phyloP scores from a whole-genome alignment of 805 yeast genomes.

The Spathaspora gorwiae region DNA sequence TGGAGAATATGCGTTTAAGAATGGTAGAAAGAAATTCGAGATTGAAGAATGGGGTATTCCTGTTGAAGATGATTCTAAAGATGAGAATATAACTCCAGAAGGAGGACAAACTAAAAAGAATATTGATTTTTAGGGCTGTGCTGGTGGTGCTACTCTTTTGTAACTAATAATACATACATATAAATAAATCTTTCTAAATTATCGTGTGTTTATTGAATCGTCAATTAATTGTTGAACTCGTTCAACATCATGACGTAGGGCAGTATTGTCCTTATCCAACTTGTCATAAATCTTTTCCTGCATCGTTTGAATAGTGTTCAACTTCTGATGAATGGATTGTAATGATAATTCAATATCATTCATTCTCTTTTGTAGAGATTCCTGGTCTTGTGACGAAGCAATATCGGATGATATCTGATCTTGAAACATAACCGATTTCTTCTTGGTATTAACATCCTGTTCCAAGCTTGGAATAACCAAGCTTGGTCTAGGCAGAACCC shows the following conservation, averaged over 20 bases:
- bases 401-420: too few species aligned
- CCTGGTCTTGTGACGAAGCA: background rate
- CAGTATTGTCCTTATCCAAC: background rate
- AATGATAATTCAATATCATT: constrained; percentile 1
- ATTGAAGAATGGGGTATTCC: constrained; percentile 97
- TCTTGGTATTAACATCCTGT: too few species aligned
- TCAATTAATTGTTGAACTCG: background rate
- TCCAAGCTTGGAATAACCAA: too few species aligned
- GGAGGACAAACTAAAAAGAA: constrained; percentile 27
- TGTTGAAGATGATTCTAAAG: constrained; percentile 71
- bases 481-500: background rate
- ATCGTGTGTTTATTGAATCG: background rate
- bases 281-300: constrained; percentile 1
- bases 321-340: background rate
- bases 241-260: background rate
- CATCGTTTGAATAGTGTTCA: constrained; percentile 1
- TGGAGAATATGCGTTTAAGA: constrained; percentile 68
- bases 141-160: too few species aligned
- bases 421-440: too few species aligned
- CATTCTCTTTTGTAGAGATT: background rate
- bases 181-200: background rate
- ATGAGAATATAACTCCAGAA: constrained; percentile 14
- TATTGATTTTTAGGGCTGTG: constrained; percentile 24
- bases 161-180: background rate
- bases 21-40: constrained; percentile 78